Evolutionary conservation across 208 protist genomes (phyloP).

Genomic region (Leishmania turanica): DNA sequence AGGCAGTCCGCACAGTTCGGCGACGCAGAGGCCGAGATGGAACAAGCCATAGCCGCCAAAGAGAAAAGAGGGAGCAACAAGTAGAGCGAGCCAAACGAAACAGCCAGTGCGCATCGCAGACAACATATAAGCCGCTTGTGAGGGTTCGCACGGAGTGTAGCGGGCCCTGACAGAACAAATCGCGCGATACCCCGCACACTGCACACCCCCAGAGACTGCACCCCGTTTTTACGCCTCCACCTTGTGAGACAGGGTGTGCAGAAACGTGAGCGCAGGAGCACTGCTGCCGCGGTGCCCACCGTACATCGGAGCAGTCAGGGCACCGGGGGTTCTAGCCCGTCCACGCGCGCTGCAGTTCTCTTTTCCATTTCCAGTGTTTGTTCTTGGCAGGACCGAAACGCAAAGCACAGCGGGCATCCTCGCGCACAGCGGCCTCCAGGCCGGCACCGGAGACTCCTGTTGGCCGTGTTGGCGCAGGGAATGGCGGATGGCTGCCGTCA

Average conservation of each 20-base stretch:
- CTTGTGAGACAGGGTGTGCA: neutral
- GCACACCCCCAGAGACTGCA: neutral
- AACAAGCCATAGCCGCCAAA: too few species aligned
- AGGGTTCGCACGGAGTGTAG: neutral
- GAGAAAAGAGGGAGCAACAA: neutral
- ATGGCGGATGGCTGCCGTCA: neutral
- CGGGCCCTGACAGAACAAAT: neutral
- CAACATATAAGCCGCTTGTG: neutral
- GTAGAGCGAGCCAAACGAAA: too few species aligned
- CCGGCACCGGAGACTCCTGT: neutral
- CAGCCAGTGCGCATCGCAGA: neutral
- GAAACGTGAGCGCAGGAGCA: neutral
- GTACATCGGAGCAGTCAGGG: neutral
- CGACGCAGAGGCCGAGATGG: too few species aligned
- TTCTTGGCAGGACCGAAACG: neutral
- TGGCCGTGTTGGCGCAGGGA: neutral
- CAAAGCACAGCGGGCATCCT: neutral
- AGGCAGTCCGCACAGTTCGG: too few species aligned
- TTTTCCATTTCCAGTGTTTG: neutral
- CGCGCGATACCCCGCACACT: neutral
- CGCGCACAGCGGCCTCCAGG: neutral
- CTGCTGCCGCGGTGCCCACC: too few species aligned
- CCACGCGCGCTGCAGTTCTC: neutral
- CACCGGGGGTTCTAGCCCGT: neutral
- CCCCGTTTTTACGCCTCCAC: neutral